Evolutionary conservation across 768 basidiomycete species (phyloP), one percentile per base, ranked within the genome.

Genomic region (Tricholoma furcatifolium): DNA sequence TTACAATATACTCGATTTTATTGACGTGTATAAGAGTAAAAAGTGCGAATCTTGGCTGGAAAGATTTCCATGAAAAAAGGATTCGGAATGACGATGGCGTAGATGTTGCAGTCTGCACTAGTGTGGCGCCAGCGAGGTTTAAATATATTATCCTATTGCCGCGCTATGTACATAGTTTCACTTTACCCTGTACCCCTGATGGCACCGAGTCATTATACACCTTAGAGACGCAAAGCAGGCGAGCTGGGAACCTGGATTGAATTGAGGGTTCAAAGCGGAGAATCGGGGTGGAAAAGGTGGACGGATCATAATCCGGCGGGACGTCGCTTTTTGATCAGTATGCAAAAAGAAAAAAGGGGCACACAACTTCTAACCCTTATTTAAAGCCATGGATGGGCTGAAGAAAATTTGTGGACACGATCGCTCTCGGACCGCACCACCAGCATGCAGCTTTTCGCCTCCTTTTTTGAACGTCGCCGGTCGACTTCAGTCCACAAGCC

Each of bases 391-490:
- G 31, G 10, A n/a, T 6, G 23, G 39, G 6, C 11, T 21, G n/a
- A 27, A 23, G 23, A 39, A 17, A 24, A 45, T 24, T 11, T 6
- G 14, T 20, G 20, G 17, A 31, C n/a, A 6, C 18, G 10, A 27
- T 39, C 34, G 27, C 40, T 34, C 36, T 43, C n/a, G 23, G 4
- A 35, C 27, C n/a, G 11, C n/a, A 11, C n/a, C 43, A 4, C 23
- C 48, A 42, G 14, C 31, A 53, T 56, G 52, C 58, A 53, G 3
- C 21, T 56, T 43, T 47, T 53, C 12, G 43, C 58, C 18, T 56
- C 56, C 20, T 31, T 59, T 51, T 18, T 15, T 15, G 51, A 53
- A 12, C 58, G 58, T 24, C 50, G 48, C 41, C 34, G 41, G 45
- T 55, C 54, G 47, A 50, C 50, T 31, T 8, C 43, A 43, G 49